Evolutionary conservation across 2,329 filamentous ascomycete genomes (phyloP), one percentile per base, ranked within the genome.

Genomic region (Hypoxylon sp.): DNA sequence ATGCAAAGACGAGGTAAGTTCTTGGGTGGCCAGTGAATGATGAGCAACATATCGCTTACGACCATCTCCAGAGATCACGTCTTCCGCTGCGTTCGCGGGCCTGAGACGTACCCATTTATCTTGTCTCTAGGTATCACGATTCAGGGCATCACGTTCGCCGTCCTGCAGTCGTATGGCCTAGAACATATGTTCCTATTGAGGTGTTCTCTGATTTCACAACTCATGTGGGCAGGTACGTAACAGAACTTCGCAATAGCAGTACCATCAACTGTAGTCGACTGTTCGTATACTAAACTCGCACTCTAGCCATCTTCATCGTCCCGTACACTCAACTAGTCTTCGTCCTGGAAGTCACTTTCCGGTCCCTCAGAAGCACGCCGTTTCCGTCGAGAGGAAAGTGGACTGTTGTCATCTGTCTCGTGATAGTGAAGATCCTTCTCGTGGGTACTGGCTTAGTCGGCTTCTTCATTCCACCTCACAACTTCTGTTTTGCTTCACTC

Each of bases 291-390:
- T 76, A 66, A 75, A 47, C 27, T 13, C 2, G 3, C 8, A 2
- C 2, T 21, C 29, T 54, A 89, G 88, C 84, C 6, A 78, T 89
- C 29, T 89, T 90, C 66, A 79, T 90, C 48, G 81, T 86, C 7
- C 87, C 87, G 21, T 88, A 82, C 60, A 81, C 87, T 26, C 87
- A 89, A 63, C 68, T 89, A 17, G 78, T 88, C 13, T 89, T 90
- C 64, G 85, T 83, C 11, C 61, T 88, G 55, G 88, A 91, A 70
- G 80, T 83, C 27, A 77, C 83, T 0, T 66, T 84, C 13, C 79
- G 88, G 63, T 81, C 83, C 9, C 70, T 88, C 21, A 79, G 76
- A 62, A 76, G 74, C 41, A 77, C 78, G 41, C 81, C 85, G 1
- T 89, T 90, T 63, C 79, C 82, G 3, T 76, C 81, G 1, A 80